These are phyloP conservation scores for Vanilla planifolia DNA, from an alignment of 106 monocot genomes.

Conservation along the genomic window DNA sequence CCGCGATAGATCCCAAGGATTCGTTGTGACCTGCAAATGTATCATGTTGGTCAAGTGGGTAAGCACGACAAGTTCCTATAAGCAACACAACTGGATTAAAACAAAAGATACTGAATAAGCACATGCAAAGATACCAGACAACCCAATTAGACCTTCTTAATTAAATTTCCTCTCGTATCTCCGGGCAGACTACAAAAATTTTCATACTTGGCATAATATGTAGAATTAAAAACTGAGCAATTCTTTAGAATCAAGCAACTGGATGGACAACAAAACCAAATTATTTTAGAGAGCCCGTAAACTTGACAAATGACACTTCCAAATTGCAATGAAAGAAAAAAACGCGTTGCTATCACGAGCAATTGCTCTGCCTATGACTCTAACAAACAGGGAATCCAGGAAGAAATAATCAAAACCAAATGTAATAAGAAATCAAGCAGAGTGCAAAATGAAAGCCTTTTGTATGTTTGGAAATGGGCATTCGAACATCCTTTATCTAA, in stretches of 20 bases:
- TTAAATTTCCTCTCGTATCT: not conserved
- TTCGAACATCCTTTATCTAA: no score
- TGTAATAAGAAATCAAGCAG: not conserved
- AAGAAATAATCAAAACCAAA: not conserved
- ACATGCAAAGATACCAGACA: not conserved
- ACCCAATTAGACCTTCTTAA: not conserved
- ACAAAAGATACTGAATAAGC: not conserved
- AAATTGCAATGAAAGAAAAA: no score
- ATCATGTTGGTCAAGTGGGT: not conserved
- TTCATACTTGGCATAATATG: not conserved
- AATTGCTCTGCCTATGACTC: not conserved
- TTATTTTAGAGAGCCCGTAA: no score
- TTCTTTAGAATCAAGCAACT: not conserved
- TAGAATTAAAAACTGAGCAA: not conserved
- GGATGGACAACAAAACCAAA: no score
- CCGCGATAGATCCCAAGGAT: constrained; percentile 90
- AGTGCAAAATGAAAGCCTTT: not conserved
- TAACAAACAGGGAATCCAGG: not conserved
- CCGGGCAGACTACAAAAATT: not conserved
- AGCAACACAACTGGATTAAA: not conserved
- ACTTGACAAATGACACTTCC: not conserved
- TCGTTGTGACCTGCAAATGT: constrained; percentile 68
- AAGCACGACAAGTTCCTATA: not conserved
- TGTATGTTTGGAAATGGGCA: not conserved
- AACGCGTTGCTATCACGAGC: no score